Percentiles rank a stretch among this genome's conserved stretches.
Evolutionary conservation across 495 filamentous ascomycete genomes (phyloP).

Genomic region (Pyronema domesticum): DNA sequence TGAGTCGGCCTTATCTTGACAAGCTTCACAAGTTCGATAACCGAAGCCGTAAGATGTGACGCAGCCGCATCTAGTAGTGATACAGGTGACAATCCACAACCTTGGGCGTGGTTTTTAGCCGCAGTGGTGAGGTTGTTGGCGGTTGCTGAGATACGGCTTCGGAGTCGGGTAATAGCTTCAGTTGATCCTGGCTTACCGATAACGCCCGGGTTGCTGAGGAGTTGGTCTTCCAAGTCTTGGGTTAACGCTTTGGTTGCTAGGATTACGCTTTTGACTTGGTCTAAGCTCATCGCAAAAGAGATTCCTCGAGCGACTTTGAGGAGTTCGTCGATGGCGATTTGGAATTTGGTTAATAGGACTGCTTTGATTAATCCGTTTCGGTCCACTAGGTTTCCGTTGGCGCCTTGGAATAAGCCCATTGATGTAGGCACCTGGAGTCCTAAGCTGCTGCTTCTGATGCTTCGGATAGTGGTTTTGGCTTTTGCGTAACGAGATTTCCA

Average conservation of each 20-base stretch:
- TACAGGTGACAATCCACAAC: slow-evolving; percentile 79
- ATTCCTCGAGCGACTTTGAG: slow-evolving; percentile 55
- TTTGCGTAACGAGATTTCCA: slow-evolving; percentile 83
- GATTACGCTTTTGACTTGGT: slow-evolving; percentile 66
- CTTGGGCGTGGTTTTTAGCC: slow-evolving; percentile 68
- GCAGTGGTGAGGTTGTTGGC: slow-evolving; percentile 93
- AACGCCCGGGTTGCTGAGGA: slow-evolving; percentile 2
- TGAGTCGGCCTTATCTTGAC: slow-evolving; percentile 71
- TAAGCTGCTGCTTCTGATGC: slow-evolving; percentile 60
- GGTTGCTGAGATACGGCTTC: slow-evolving; percentile 63
- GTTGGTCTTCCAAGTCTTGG: slow-evolving; percentile 47
- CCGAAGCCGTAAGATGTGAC: slow-evolving; percentile 68
- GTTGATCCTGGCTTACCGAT: background rate
- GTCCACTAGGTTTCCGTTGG: slow-evolving; percentile 53
- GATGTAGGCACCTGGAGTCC: slow-evolving; percentile 48
- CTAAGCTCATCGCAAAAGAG: slow-evolving; percentile 52
- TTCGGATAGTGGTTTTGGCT: slow-evolving; percentile 68
- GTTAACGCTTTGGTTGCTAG: slow-evolving; percentile 49
- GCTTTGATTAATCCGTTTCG: slow-evolving; percentile 67
- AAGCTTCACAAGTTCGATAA: slow-evolving; percentile 65
- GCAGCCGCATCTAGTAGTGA: slow-evolving; percentile 86
- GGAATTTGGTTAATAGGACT: slow-evolving; percentile 85
- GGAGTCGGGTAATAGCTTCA: slow-evolving; percentile 32
- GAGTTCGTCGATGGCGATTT: slow-evolving; percentile 85
- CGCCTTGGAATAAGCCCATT: slow-evolving; percentile 33